Evolutionary conservation across 768 basidiomycete genomes (phyloP).

Genomic region (Tricholomella constricta): DNA sequence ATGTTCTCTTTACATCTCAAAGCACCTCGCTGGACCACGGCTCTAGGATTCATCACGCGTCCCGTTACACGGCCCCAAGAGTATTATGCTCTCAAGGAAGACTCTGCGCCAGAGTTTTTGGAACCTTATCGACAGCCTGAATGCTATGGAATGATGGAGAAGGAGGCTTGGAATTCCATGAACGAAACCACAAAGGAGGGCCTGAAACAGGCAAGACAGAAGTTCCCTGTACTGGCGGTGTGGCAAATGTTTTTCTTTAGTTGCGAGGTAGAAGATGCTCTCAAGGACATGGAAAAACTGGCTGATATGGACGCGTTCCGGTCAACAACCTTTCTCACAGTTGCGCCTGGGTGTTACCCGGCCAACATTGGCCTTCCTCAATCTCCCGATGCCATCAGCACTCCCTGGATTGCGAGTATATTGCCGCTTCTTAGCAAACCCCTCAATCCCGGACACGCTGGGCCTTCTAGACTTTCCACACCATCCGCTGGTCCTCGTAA

Average conservation of each 20-base stretch:
- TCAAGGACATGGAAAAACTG: not conserved
- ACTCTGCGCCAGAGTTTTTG: not conserved
- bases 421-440: conserved; percentile 1
- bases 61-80: not conserved
- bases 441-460: not conserved
- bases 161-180: not conserved
- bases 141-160: too few species aligned
- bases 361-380: not conserved
- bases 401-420: not conserved
- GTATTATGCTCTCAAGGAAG: not conserved
- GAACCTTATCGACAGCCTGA: not conserved
- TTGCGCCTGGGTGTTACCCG: not conserved
- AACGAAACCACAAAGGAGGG: not conserved
- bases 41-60: too few species aligned
- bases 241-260: conserved; percentile 9
- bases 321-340: not conserved
- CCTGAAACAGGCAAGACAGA: not conserved
- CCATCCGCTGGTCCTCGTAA: too few species aligned
- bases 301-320: not conserved
- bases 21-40: not conserved
- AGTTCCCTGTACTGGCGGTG: conserved; percentile 1
- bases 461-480: not conserved
- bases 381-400: not conserved
- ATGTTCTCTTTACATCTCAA: conserved; percentile 2
- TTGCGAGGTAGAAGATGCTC: conserved; percentile 1